Conservation (phyloP, 2,329 filamentous ascomycete genomes). For the Phialocephala sp. region DNA sequence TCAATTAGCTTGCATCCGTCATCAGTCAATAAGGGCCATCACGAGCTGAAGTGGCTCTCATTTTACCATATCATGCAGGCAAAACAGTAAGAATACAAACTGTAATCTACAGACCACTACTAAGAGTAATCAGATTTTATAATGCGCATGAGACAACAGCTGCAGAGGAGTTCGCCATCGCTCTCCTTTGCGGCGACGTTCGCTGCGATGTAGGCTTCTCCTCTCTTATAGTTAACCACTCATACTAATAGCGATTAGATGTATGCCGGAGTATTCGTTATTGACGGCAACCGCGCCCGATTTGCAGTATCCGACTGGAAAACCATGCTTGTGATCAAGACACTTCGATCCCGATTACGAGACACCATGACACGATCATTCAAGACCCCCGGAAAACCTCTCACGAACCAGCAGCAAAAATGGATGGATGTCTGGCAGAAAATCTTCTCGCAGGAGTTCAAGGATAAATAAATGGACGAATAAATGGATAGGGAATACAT, state of each 20-base stretch:
- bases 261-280: conserved; percentile 82
- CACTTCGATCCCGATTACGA: conserved; percentile 72
- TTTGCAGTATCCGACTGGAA: conserved; percentile 91
- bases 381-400: conserved; percentile 67
- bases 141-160: conserved; percentile 90
- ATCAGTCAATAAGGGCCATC: conserved; percentile 80
- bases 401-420: conserved; percentile 70
- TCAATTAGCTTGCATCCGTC: conserved; percentile 84
- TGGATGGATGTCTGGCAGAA: conserved; percentile 79
- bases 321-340: conserved; percentile 86
- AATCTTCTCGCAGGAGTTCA: conserved; percentile 59
- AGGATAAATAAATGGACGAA: conserved; percentile 35
- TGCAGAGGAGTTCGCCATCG: conserved; percentile 81
- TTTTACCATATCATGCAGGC: conserved; percentile 99
- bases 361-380: conserved; percentile 77
- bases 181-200: conserved; percentile 85
- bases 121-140: conserved; percentile 63
- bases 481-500: conserved; percentile 1
- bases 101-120: conserved; percentile 15
- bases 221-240: not conserved
- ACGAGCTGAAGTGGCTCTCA: conserved; percentile 79
- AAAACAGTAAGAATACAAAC: conserved; percentile 63
- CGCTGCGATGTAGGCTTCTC: conserved; percentile 73
- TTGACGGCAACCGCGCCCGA: conserved; percentile 86
- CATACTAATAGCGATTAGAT: conserved; percentile 56